These are phyloP conservation scores for Diophrys appendiculata DNA, from an alignment of 73 alveolate genomes.

Conservation along the genomic window DNA sequence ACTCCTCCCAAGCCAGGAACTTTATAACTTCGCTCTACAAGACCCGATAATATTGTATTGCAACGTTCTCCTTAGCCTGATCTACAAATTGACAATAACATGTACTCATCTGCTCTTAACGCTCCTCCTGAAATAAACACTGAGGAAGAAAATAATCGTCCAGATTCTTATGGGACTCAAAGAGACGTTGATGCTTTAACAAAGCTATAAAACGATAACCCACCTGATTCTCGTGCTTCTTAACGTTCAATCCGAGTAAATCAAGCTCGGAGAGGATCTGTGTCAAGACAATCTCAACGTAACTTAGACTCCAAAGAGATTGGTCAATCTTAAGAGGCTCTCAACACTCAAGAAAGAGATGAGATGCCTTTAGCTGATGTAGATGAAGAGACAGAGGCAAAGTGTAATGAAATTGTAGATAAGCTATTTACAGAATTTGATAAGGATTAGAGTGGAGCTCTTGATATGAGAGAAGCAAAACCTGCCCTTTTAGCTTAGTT, in stretches of 20 bases:
- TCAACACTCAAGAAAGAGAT: too few species aligned
- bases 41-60: neutral
- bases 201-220: neutral
- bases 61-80: neutral
- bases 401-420: neutral
- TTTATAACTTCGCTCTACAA: neutral
- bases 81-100: neutral
- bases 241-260: neutral
- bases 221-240: neutral
- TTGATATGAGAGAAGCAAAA: neutral
- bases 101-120: neutral
- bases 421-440: neutral
- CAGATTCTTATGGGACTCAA: neutral
- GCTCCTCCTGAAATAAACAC: neutral
- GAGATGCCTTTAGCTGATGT: neutral
- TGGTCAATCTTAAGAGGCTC: neutral
- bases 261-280: neutral
- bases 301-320: neutral
- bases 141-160: neutral
- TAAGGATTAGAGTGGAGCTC: neutral
- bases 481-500: neutral
- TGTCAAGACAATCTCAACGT: neutral
- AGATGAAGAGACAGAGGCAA: neutral
- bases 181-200: neutral
- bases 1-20: slow-evolving; percentile 1